Percentiles rank a stretch among this genome's conserved stretches.
These are phyloP conservation scores for Saururus chinensis DNA, from an alignment of 164 flowering plant species.

Conservation along the genomic window DNA sequence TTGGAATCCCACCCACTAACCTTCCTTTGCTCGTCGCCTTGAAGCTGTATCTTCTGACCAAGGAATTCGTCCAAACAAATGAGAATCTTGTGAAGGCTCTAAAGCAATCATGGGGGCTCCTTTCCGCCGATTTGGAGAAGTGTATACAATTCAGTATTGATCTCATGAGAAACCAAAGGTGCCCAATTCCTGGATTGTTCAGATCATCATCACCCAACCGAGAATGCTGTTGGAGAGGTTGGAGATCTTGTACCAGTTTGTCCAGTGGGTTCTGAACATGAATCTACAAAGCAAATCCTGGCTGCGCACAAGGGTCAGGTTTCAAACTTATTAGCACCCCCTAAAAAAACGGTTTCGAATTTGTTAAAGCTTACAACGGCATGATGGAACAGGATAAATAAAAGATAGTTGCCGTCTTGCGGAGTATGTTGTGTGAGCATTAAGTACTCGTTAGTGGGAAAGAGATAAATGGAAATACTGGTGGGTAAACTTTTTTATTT, in stretches of 20 bases:
- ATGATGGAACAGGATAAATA: too few relatives aligned
- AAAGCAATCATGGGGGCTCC: background rate
- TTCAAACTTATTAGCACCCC: too few relatives aligned
- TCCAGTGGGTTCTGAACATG: background rate
- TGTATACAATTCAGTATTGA: background rate
- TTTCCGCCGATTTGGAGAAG: background rate
- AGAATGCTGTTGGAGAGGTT: background rate
- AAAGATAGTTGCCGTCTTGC: too few relatives aligned
- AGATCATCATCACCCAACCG: constrained; percentile 1
- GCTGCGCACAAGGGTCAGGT: too few relatives aligned
- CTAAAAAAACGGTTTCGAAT: too few relatives aligned
- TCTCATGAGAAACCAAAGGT: background rate
- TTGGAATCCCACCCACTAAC: background rate
- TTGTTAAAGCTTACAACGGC: too few relatives aligned
- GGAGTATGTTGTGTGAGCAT: too few relatives aligned
- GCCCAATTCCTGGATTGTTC: background rate
- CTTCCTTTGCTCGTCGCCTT: background rate
- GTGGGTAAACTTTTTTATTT: too few relatives aligned
- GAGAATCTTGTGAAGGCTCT: background rate
- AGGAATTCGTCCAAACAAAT: background rate
- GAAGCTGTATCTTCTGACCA: background rate
- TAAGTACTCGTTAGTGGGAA: too few relatives aligned
- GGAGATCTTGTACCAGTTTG: background rate
- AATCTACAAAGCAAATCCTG: background rate
- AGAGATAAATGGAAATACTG: too few relatives aligned